Conservation (phyloP, 805 yeast species). For the Saccharomycopsis guyanensis region DNA sequence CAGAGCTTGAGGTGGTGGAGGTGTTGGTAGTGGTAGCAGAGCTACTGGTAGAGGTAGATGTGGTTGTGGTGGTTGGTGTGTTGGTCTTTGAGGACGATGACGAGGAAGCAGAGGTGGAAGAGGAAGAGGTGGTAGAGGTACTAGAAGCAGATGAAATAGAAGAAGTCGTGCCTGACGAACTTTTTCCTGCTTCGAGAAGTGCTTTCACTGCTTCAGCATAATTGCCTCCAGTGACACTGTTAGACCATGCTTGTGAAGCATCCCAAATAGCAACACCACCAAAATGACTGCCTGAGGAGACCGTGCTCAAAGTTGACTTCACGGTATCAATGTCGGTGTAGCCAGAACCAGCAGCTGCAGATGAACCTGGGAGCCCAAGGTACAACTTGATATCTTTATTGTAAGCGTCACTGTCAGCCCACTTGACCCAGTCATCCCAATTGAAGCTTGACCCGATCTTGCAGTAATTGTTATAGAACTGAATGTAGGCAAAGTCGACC, state of each 20-base stretch:
- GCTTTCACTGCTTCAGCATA: conserved; percentile 13
- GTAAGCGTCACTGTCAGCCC: conserved; percentile 36
- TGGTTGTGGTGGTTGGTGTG: neutral
- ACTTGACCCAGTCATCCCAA: conserved; percentile 43
- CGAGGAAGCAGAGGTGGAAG: conserved; percentile 2
- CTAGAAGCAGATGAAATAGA: conserved; percentile 3
- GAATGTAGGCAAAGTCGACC: conserved; percentile 63
- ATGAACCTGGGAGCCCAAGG: conserved; percentile 67
- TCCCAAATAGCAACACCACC: conserved; percentile 75
- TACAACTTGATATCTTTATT: conserved; percentile 62
- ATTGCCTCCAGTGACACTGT: conserved; percentile 25
- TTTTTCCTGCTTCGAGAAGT: conserved; percentile 26
- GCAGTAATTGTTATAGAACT: conserved; percentile 69
- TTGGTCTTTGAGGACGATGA: conserved; percentile 3
- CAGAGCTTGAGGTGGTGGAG: neutral
- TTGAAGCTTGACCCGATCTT: conserved; percentile 39
- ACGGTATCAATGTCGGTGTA: conserved; percentile 33
- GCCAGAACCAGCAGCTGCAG: conserved; percentile 47
- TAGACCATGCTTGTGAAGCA: conserved; percentile 50
- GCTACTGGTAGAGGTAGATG: conserved; percentile 10
- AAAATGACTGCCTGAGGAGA: conserved; percentile 31
- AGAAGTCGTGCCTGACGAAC: neutral
- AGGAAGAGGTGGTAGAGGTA: conserved; percentile 8
- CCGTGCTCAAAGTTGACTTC: conserved; percentile 21
- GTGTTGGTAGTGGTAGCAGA: neutral